Evolutionary conservation across 495 filamentous ascomycete genomes (phyloP).

Genomic region (Trichoderma parareesei): DNA sequence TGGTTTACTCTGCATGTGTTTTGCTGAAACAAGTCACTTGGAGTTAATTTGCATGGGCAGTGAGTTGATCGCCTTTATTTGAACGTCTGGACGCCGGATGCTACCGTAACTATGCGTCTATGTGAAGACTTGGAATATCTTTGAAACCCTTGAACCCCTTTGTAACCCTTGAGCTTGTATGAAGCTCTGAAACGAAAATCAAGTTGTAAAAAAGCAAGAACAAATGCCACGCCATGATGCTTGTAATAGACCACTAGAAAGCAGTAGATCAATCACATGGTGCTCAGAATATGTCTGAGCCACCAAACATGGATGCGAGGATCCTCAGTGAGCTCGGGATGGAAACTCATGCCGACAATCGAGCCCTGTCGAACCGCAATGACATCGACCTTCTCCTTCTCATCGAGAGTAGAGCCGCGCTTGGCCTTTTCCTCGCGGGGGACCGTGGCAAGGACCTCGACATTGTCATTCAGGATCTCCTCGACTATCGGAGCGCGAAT

Average conservation of each 20-base stretch:
- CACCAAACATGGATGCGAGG: slow-evolving; percentile 90
- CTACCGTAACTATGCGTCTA: too few relatives aligned
- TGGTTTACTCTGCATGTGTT: too few relatives aligned
- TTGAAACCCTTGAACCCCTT: too few relatives aligned
- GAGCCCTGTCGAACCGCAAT: slow-evolving; percentile 89
- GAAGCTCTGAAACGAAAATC: background rate
- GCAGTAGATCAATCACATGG: background rate
- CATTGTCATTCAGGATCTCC: slow-evolving; percentile 50
- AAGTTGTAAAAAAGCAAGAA: background rate
- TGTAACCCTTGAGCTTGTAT: background rate
- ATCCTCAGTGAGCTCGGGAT: slow-evolving; percentile 89
- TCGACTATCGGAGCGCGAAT: slow-evolving; percentile 94
- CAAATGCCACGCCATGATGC: background rate
- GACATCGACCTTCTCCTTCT: slow-evolving; percentile 53
- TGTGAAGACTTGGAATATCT: too few relatives aligned
- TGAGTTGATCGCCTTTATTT: too few relatives aligned
- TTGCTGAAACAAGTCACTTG: too few relatives aligned
- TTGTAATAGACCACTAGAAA: background rate
- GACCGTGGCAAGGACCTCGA: slow-evolving; percentile 54
- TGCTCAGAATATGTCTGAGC: slow-evolving; percentile 46
- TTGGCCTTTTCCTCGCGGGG: slow-evolving; percentile 28
- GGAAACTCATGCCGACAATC: slow-evolving; percentile 94
- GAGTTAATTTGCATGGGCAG: too few relatives aligned
- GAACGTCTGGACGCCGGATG: too few relatives aligned
- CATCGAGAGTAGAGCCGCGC: slow-evolving; percentile 15